phyloP scores from a whole-genome alignment of 2,329 filamentous ascomycete species.

The Coniosporium uncinatum region DNA sequence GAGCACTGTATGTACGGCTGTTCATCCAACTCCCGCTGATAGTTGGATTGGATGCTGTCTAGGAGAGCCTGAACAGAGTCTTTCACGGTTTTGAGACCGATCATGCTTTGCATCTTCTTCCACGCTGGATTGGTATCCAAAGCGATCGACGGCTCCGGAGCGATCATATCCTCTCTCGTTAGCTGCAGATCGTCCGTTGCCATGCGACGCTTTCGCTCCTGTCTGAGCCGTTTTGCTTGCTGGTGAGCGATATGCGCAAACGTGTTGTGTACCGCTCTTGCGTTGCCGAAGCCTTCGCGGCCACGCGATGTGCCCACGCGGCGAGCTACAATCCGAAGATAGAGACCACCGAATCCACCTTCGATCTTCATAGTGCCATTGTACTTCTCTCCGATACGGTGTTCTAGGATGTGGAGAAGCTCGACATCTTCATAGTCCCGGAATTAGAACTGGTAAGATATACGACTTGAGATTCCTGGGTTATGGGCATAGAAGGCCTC shows the following conservation, averaged over 20 bases:
- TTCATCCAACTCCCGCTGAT: conserved; percentile 58
- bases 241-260: conserved; percentile 48
- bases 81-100: conserved; percentile 59
- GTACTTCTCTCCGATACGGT: conserved; percentile 50
- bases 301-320: conserved; percentile 58
- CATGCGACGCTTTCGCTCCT: conserved; percentile 33
- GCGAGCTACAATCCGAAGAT: conserved; percentile 54
- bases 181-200: conserved; percentile 53
- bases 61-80: conserved; percentile 51
- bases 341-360: conserved; percentile 53
- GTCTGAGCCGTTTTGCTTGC: conserved; percentile 50
- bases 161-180: conserved; percentile 64
- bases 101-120: conserved; percentile 49
- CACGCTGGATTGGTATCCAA: conserved; percentile 50
- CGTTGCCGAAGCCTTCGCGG: conserved; percentile 67
- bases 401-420: conserved; percentile 53
- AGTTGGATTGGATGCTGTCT: conserved; percentile 59
- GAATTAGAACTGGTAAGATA: conserved; percentile 62
- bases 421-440: conserved; percentile 64
- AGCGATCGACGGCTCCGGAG: conserved; percentile 54
- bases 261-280: conserved; percentile 60
- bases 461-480: conserved; percentile 62
- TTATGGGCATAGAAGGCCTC: conserved; percentile 73
- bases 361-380: conserved; percentile 51
- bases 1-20: conserved; percentile 52